These are phyloP conservation scores for Coelastrella sp. DNA, from an alignment of 139 green algal species.

Conservation along the genomic window DNA sequence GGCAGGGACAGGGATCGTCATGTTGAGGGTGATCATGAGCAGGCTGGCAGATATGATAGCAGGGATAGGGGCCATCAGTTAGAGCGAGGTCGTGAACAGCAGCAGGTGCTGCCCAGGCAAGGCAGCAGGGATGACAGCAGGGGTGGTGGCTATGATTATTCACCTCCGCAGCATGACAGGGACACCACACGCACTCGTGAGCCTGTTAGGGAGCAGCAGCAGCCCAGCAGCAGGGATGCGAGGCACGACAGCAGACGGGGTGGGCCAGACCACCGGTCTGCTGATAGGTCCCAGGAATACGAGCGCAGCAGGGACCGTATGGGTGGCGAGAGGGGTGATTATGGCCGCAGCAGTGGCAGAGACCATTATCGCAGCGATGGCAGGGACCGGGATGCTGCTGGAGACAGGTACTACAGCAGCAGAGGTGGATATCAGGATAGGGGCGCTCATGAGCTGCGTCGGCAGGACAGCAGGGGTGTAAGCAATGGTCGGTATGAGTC, in stretches of 20 bases:
- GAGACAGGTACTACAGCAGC: background rate
- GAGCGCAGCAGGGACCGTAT: no score
- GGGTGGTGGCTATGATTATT: no score
- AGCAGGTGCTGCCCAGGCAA: no score
- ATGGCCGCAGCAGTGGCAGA: background rate
- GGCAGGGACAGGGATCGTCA: no score
- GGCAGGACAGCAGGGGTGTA: background rate
- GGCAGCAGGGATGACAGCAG: no score
- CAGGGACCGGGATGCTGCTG: background rate
- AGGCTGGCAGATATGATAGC: no score
- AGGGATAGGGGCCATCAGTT: no score
- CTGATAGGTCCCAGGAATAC: no score
- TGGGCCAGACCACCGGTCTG: background rate
- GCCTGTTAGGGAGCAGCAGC: background rate
- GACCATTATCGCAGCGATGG: background rate
- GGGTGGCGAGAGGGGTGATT: background rate
- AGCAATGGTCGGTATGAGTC: background rate
- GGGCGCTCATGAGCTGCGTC: background rate
- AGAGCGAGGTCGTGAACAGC: no score
- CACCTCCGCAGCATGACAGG: no score
- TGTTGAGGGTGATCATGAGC: no score
- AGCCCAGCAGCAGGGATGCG: background rate
- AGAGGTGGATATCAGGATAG: background rate
- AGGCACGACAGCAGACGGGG: background rate
- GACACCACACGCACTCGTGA: no score